Base-by-base conservation (phyloP, 1,284 basidiomycete genomes). In the Ceratobasidium sp. region DNA sequence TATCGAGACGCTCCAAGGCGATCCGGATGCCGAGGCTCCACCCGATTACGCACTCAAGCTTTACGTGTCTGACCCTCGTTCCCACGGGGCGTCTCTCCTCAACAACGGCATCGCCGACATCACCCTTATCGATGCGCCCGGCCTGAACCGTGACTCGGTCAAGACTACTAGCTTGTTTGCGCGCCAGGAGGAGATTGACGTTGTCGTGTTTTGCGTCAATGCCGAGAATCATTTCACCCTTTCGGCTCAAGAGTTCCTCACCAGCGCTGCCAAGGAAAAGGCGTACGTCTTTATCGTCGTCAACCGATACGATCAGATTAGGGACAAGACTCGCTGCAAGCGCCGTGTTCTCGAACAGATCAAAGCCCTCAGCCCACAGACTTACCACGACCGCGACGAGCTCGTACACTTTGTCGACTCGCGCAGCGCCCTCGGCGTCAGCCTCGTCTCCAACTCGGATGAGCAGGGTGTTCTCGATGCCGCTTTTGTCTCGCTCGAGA, bases 161-260 rank as follows among this genome's bases (percentile, higher is more conserved):
- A 95, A 98, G 85, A 99, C 98, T 0, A 99, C 97, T 1, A 94
- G 95, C 8, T 86, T 98, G 61, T 99, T 99, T 80, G 90, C 96
- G 22, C 93, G 95, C 41, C 97, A 99, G 82, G 94, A 98, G 81
- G 96, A 98, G 83, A 99, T 99, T 73, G 98, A 99, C 81, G 97
- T 99, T 34, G 90, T 99, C 74, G 96, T 99, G 72, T 99, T 99
- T 82, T 96, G 98, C 77, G 96, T 98, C 62, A 96, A 93, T 0
- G 96, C 98, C 7, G 97, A 98, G 84, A 99, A 99, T 83, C 97
- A 99, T 85, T 98, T 99, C 81, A 99, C 98, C 0, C 87, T 98
- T 7, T 97, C 95, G 0, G 94, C 95, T 9, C 94, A 93, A 80
- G 96, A 99, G 83, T 99, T 99, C 85, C 87, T 99, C 56, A 89